A percentile compares a stretch with the other conserved stretches of the same genome.
phyloP scores from a whole-genome alignment of 116 monocot species.

The Phalaenopsis hybrid region DNA sequence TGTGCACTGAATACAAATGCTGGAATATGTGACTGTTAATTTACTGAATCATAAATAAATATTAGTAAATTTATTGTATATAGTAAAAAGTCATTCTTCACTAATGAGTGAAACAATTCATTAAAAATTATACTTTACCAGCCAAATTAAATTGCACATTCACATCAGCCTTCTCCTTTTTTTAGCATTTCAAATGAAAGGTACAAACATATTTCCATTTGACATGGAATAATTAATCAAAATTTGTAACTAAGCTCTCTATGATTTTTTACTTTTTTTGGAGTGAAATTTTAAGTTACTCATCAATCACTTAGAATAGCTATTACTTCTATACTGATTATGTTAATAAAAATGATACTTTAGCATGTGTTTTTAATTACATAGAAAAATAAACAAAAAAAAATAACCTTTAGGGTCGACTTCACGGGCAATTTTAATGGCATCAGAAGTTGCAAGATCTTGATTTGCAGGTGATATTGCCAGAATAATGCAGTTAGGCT shows the following conservation, averaged over 20 bases:
- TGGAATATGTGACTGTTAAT: not conserved
- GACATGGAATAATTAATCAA: not conserved
- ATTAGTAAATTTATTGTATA: not conserved
- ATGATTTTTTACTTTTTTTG: not conserved
- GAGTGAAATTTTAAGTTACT: not conserved
- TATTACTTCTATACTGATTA: not conserved
- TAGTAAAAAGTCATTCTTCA: not conserved
- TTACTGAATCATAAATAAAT: not conserved
- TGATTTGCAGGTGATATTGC: constrained; percentile 96
- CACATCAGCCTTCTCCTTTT: not conserved
- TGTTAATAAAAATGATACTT: not conserved
- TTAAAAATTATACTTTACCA: not conserved
- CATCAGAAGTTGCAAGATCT: constrained; percentile 95
- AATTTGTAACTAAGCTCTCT: not conserved
- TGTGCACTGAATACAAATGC: not conserved
- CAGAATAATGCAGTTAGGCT: constrained; percentile 88
- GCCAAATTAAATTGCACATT: not conserved
- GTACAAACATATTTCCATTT: not conserved
- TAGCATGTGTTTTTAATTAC: not conserved
- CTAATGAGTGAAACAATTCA: not conserved
- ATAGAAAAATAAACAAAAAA: not conserved
- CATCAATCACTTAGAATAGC: not conserved
- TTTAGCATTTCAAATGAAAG: not conserved
- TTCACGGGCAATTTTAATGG: constrained; percentile 89
- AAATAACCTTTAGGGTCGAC: constrained; percentile 81